Conservation (phyloP, 2,329 filamentous ascomycete genomes). For the Hirsutella rhossiliensis region DNA sequence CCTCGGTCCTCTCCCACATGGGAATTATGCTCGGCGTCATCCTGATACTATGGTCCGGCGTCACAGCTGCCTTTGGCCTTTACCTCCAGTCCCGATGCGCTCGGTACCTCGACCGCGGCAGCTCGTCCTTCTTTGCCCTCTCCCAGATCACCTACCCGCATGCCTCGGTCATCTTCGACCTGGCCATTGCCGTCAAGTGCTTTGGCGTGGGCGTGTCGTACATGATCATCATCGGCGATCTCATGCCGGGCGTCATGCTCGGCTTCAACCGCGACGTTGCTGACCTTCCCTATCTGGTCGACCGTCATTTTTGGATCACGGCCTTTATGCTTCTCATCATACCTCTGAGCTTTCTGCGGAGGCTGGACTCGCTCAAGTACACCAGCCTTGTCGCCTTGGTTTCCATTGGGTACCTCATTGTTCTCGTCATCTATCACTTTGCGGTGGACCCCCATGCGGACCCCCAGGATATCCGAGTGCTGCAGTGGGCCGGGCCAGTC, state of each 20-base stretch:
- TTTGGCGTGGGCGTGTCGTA: conserved; percentile 97
- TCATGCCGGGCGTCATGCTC: conserved; percentile 88
- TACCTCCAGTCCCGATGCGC: conserved; percentile 92
- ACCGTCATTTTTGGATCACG: conserved; percentile 95
- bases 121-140: conserved; percentile 88
- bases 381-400: conserved; percentile 85
- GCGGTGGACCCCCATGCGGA: conserved; percentile 64
- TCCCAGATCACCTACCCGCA: conserved; percentile 96
- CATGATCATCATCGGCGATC: conserved; percentile 94
- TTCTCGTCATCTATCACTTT: conserved; percentile 90
- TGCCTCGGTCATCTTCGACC: conserved; percentile 88
- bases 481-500: conserved; percentile 69
- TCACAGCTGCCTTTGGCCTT: conserved; percentile 81
- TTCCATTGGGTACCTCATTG: conserved; percentile 86
- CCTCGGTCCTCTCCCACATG: conserved; percentile 91
- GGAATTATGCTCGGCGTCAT: conserved; percentile 75
- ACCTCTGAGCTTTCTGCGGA: conserved; percentile 80
- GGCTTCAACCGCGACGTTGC: conserved; percentile 61
- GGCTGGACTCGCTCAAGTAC: conserved; percentile 92
- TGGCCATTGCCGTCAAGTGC: conserved; percentile 93
- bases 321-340: conserved; percentile 96
- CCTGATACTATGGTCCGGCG: conserved; percentile 82
- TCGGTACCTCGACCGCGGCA: conserved; percentile 80
- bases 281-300: conserved; percentile 59
- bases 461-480: conserved; percentile 60